These are phyloP conservation scores for Fusarium foetens DNA, from an alignment of 2,329 filamentous ascomycete genomes.

Conservation along the genomic window DNA sequence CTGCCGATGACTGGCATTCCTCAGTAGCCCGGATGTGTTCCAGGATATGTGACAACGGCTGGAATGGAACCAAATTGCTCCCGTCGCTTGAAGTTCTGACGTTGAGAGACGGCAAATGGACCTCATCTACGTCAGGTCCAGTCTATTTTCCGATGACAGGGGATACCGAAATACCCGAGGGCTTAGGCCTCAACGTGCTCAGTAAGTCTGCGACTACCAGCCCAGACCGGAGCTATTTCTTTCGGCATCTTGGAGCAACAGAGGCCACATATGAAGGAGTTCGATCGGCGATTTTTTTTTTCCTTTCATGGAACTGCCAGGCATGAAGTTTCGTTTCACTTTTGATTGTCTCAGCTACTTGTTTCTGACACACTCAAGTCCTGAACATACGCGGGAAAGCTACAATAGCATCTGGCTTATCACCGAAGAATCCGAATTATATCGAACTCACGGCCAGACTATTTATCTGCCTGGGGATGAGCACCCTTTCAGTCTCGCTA, in stretches of 20 bases:
- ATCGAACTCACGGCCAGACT: rapidly evolving
- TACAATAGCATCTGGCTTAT: rapidly evolving
- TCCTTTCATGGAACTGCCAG: rapidly evolving
- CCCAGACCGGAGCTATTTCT: background rate
- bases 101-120: conserved; percentile 4
- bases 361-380: conserved; percentile 8
- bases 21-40: background rate
- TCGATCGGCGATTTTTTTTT: background rate
- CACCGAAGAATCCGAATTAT: rapidly evolving
- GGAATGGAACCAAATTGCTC: background rate
- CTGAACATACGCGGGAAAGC: rapidly evolving
- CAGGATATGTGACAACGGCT: background rate
- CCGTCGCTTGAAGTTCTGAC: conserved; percentile 4
- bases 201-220: background rate
- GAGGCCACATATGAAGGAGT: conserved; percentile 2
- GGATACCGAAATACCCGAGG: background rate
- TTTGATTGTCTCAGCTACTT: background rate
- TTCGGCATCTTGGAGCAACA: conserved; percentile 6
- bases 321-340: rapidly evolving
- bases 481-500: conserved; percentile 6
- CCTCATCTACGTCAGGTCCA: background rate
- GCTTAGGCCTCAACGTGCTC: conserved; percentile 2
- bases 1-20: conserved; percentile 20
- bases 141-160: conserved; percentile 12
- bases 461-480: conserved; percentile 13